Evolutionary conservation across 1,139 yeast genomes (phyloP).

Genomic region (Saccharomycopsis hybrid): DNA sequence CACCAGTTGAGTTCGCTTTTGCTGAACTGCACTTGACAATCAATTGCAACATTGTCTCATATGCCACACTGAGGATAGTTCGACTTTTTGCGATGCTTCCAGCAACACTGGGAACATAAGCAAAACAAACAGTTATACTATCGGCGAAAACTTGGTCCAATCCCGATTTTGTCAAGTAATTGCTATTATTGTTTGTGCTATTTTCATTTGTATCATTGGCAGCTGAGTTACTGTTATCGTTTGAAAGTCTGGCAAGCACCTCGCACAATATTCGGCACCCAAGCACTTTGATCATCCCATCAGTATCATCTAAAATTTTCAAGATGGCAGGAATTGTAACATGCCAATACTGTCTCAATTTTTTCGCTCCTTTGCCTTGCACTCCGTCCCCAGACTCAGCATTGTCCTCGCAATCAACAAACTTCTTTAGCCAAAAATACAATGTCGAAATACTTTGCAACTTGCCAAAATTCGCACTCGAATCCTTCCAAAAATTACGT

Average conservation of each 20-base stretch:
- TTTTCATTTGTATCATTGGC: no score
- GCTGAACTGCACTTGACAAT: background rate
- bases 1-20: no score
- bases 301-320: constrained; percentile 16
- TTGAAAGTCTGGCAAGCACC: constrained; percentile 1
- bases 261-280: constrained; percentile 7
- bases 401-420: constrained; percentile 3
- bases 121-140: constrained; percentile 3
- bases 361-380: no score
- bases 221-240: background rate
- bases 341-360: constrained; percentile 7
- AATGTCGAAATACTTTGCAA: constrained; percentile 7
- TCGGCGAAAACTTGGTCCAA: background rate
- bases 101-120: constrained; percentile 15
- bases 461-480: background rate
- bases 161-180: constrained; percentile 14
- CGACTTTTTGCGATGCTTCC: constrained; percentile 2
- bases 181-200: background rate
- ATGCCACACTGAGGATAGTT: background rate
- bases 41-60: background rate
- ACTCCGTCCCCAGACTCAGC: no score
- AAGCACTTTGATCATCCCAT: constrained; percentile 6
- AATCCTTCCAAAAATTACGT: background rate
- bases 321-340: constrained; percentile 5
- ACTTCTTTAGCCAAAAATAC: constrained; percentile 3